Evolutionary conservation across 2,329 filamentous ascomycete species (phyloP), one percentile per base, ranked within the genome.

Genomic region (Phialophora chinensis): DNA sequence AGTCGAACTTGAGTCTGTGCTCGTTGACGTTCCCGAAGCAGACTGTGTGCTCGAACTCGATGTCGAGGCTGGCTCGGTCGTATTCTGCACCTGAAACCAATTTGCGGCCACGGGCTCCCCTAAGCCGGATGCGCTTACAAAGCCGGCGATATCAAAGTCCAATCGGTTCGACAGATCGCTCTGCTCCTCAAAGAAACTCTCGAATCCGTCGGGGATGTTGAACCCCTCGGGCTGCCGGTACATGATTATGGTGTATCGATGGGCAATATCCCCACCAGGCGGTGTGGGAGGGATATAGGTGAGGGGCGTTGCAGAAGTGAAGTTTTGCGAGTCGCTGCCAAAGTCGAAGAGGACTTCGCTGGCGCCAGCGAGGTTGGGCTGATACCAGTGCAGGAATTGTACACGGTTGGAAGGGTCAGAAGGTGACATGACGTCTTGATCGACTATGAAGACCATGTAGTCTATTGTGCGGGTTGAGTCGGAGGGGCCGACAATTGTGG

Each of bases 141-240:
- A 81, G 27, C 71, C 68, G 3, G 62, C 68, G 0, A 77, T 70
- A 57, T 81, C 74, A 66, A 81, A 81, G 11, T 75, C 73, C 0
- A 77, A 65, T 4, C 77, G 57, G 27, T 55, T 55, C 53, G 53
- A 55, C 29, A 55, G 29, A 35, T 55, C 53, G 53, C 53, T 55
- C 12, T 67, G 71, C 2, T 72, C 66, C 8, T 65, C 47, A n/a
- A 75, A 72, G 12, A 79, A 74, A 29, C 75, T 66, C 33, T 67
- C 50, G 49, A 75, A 81, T 70, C 71, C 76, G 0, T 50, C 31
- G 0, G 77, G 77, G 25, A 77, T 74, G 0, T n/a, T n/a, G 60
- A 77, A 78, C 0, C 47, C 44, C 4, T 38, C 12, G 2, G 69
- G 66, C 54, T 78, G 75, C 10, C 59, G 25, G 60, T 74, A 78